Conservation (phyloP, 345 rosid species). For the Eucalyptus viminalis region DNA sequence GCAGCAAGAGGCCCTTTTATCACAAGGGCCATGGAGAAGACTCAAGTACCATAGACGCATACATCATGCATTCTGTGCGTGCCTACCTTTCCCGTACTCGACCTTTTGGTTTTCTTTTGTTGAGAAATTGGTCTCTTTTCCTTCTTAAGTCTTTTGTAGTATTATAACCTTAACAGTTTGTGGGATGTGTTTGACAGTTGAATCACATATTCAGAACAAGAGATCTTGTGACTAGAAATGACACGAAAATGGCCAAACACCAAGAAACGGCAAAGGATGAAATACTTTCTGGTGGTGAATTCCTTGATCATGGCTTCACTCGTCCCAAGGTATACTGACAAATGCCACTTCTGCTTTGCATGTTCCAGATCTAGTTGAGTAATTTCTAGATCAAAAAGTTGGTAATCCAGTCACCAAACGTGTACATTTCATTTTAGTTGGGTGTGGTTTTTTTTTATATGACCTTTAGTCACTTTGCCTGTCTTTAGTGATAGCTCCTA, state of each 20-base stretch:
- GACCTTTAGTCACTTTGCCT: background rate
- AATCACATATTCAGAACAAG: conserved; percentile 76
- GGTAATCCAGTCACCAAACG: background rate
- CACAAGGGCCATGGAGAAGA: conserved; percentile 69
- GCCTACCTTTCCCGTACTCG: background rate
- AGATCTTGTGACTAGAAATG: conserved; percentile 71
- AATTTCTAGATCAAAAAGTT: background rate
- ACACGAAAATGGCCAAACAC: conserved; percentile 53
- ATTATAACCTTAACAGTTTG: background rate
- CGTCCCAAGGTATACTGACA: conserved; percentile 72
- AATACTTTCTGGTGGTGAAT: conserved; percentile 34
- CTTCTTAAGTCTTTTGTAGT: background rate
- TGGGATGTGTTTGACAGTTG: conserved; percentile 45
- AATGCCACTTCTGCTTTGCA: background rate
- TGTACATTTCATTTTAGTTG: background rate
- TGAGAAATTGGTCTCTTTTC: background rate
- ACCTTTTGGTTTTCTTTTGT: background rate
- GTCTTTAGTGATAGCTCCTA: background rate
- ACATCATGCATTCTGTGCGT: conserved; percentile 85
- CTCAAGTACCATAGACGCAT: conserved; percentile 61
- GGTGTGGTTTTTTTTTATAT: background rate
- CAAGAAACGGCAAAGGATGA: conserved; percentile 23
- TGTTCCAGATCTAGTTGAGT: background rate
- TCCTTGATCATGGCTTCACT: conserved; percentile 88
- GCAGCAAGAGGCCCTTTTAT: conserved; percentile 85